phyloP scores from a whole-genome alignment of 352 stramenopile species.

The Phytophthora sp. region DNA sequence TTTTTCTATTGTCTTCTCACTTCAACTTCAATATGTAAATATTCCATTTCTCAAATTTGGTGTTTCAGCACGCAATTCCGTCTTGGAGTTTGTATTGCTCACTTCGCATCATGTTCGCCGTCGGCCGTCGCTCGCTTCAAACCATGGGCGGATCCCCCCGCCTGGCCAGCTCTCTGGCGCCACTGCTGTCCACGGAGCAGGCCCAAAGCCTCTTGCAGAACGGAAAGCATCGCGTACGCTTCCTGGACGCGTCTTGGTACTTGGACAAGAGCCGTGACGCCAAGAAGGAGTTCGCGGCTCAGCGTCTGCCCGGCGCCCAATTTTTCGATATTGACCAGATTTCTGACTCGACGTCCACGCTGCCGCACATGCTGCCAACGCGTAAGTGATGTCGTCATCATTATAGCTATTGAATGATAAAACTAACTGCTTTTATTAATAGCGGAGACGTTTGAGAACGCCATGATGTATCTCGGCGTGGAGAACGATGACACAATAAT shows the following conservation, averaged over 20 bases:
- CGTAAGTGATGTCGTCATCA: constrained; percentile 21
- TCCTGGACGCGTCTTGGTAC: constrained; percentile 86
- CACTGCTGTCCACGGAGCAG: constrained; percentile 66
- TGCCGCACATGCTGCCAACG: constrained; percentile 88
- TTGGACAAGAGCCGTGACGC: constrained; percentile 77
- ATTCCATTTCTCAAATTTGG: background rate
- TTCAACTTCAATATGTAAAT: constrained; percentile 6
- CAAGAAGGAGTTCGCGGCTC: constrained; percentile 55
- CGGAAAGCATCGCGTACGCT: constrained; percentile 48
- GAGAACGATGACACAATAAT: constrained; percentile 74
- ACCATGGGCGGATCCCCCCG: constrained; percentile 20
- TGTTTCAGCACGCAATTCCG: background rate
- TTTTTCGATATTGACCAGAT: constrained; percentile 95
- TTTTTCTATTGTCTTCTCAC: too few species aligned
- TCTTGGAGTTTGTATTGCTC: constrained; percentile 1
- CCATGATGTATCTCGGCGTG: constrained; percentile 73
- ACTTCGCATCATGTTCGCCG: constrained; percentile 9
- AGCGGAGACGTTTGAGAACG: constrained; percentile 69
- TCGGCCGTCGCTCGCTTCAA: constrained; percentile 11
- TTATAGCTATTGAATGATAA: background rate
- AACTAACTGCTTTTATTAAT: background rate
- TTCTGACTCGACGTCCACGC: constrained; percentile 64
- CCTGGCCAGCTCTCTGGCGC: constrained; percentile 34
- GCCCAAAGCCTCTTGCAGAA: constrained; percentile 42
- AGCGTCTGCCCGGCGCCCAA: constrained; percentile 78